These are phyloP conservation scores for Debaryomyces sp. DNA, from an alignment of 1,139 yeast genomes.

Conservation along the genomic window DNA sequence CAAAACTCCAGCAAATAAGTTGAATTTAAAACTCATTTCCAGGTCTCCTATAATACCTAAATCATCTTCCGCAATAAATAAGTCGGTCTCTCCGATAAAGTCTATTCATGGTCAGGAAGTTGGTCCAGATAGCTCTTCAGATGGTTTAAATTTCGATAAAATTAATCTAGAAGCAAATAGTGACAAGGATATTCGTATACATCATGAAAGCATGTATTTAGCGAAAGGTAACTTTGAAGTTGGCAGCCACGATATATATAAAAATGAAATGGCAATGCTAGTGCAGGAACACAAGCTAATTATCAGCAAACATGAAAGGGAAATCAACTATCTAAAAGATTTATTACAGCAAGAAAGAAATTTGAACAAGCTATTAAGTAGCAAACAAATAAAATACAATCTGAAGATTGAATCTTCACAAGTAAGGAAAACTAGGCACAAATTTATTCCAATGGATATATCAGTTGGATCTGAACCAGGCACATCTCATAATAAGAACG, in stretches of 20 bases:
- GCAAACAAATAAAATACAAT: not conserved
- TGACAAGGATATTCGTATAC: not conserved
- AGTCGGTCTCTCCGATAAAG: not conserved
- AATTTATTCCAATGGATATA: slow-evolving; percentile 26
- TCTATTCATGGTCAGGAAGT: not conserved
- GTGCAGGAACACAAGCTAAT: slow-evolving; percentile 28
- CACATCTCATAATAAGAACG: not conserved
- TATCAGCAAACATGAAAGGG: slow-evolving; percentile 31
- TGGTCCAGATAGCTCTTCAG: not conserved
- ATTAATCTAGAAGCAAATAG: not conserved
- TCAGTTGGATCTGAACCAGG: not conserved
- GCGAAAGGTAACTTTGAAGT: not conserved
- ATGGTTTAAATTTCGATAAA: not conserved
- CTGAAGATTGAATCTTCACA: not conserved
- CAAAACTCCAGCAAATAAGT: slow-evolving; percentile 14
- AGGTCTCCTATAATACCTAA: slow-evolving; percentile 8
- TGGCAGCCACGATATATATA: not conserved
- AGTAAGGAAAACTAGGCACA: slow-evolving; percentile 15
- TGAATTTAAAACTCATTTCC: slow-evolving; percentile 7
- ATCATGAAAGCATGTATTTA: not conserved
- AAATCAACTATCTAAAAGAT: slow-evolving; percentile 28
- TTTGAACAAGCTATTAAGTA: slow-evolving; percentile 11
- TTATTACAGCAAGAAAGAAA: slow-evolving; percentile 28
- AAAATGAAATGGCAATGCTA: slow-evolving; percentile 30
- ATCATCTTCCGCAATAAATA: slow-evolving; percentile 6